Evolutionary conservation across 2,329 filamentous ascomycete genomes (phyloP).

Genomic region (Monosporascus sp.): DNA sequence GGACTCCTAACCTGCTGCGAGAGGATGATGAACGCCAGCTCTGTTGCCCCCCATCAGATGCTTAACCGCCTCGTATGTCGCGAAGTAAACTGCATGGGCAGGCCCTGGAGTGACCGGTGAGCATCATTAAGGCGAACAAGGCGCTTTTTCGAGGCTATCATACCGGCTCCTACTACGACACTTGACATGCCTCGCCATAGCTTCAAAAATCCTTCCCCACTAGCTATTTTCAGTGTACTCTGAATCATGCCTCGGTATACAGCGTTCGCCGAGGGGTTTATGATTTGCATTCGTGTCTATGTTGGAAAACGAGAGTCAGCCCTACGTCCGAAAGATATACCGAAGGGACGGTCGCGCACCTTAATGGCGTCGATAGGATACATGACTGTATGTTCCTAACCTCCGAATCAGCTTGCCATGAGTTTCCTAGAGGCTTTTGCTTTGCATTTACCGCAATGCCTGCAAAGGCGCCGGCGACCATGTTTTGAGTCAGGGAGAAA

Average conservation of each 20-base stretch:
- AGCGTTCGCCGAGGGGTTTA: constrained; percentile 74
- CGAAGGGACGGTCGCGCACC: constrained; percentile 44
- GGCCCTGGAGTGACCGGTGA: constrained; percentile 55
- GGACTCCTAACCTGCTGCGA: constrained; percentile 73
- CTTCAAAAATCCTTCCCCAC: constrained; percentile 81
- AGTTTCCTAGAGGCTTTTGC: neutral
- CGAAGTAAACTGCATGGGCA: constrained; percentile 96
- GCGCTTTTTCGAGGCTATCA: constrained; percentile 23
- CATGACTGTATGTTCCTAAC: constrained; percentile 95
- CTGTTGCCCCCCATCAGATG: constrained; percentile 91
- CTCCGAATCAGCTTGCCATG: constrained; percentile 10
- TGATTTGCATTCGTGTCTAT: constrained; percentile 95
- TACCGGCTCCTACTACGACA: constrained; percentile 91
- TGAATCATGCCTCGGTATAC: constrained; percentile 89
- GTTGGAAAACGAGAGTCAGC: constrained; percentile 7
- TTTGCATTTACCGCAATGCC: constrained; percentile 73
- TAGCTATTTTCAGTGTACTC: constrained; percentile 87
- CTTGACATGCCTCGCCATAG: constrained; percentile 96
- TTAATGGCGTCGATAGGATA: constrained; percentile 98
- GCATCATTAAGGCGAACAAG: neutral
- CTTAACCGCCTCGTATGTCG: constrained; percentile 96
- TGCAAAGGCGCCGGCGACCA: constrained; percentile 93
- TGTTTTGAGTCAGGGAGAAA: constrained; percentile 90
- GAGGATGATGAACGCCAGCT: constrained; percentile 79
- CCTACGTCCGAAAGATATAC: constrained; percentile 13